Conservation (phyloP, 345 rosid species). For the Cardamine chenopodiifolia region DNA sequence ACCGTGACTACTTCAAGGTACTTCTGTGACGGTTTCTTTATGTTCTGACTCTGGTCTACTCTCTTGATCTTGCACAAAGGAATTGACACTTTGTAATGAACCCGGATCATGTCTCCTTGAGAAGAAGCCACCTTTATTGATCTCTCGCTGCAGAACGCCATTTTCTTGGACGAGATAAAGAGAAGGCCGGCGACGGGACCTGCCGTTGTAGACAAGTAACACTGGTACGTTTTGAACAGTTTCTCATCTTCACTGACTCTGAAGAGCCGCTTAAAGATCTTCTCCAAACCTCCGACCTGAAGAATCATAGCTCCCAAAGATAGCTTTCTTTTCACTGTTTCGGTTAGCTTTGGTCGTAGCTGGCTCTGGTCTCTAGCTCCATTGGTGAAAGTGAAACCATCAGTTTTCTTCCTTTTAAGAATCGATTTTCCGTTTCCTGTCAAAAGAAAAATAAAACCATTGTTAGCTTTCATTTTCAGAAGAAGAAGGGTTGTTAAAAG, state of each 20-base stretch:
- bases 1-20: constrained; percentile 44
- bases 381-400: constrained; percentile 54
- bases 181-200: constrained; percentile 61
- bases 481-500: not conserved
- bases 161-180: constrained; percentile 47
- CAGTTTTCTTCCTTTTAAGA: constrained; percentile 50
- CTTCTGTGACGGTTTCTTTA: constrained; percentile 42
- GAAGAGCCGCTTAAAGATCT: constrained; percentile 46
- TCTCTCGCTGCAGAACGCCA: constrained; percentile 49
- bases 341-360: constrained; percentile 48
- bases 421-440: constrained; percentile 48
- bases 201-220: constrained; percentile 55
- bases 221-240: constrained; percentile 49
- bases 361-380: constrained; percentile 62
- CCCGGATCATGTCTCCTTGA: constrained; percentile 43
- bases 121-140: constrained; percentile 38
- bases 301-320: constrained; percentile 48
- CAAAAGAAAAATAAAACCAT: not conserved
- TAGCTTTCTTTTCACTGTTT: constrained; percentile 47
- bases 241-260: constrained; percentile 48
- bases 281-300: constrained; percentile 43
- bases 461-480: constrained; percentile 41
- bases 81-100: constrained; percentile 53
- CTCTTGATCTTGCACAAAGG: constrained; percentile 40
- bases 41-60: constrained; percentile 40